These are phyloP conservation scores for Paramecium caudatum DNA, from an alignment of 73 alveolate species.

Conservation along the genomic window DNA sequence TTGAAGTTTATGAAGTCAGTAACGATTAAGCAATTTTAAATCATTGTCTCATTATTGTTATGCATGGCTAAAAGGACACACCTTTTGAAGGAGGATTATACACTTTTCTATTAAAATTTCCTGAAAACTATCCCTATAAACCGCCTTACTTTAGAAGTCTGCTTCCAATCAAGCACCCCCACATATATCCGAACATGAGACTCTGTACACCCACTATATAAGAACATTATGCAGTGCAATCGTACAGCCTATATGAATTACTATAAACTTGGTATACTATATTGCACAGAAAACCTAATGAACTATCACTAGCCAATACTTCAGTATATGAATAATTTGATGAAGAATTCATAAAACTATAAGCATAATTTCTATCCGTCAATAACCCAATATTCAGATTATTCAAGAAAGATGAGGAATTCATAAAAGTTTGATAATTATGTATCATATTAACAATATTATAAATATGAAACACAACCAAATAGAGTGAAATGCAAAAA, in stretches of 20 bases:
- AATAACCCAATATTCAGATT: neutral
- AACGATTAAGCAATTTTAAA: neutral
- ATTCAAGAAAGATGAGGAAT: too few species aligned
- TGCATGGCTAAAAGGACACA: neutral
- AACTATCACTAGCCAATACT: neutral
- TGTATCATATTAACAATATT: too few species aligned
- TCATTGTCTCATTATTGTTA: neutral
- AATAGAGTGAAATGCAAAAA: too few species aligned
- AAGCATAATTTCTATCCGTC: neutral
- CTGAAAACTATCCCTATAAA: neutral
- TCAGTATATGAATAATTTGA: neutral
- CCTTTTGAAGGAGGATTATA: neutral
- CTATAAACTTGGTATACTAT: neutral
- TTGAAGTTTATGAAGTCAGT: neutral
- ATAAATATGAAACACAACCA: too few species aligned
- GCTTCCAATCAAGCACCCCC: slow-evolving; percentile 34
- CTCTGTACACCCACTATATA: slow-evolving; percentile 11
- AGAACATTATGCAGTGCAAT: neutral
- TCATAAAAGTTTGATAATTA: too few species aligned
- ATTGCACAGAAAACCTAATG: slow-evolving; percentile 20
- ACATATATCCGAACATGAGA: slow-evolving; percentile 44
- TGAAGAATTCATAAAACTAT: slow-evolving; percentile 7
- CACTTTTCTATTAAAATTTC: neutral
- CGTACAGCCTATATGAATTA: neutral
- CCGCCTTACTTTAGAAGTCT: neutral